A percentile compares a stretch with the other conserved stretches of the same genome.
Evolutionary conservation across 140 eudicot genomes (phyloP).

Genomic region (Erigeron philadelphicus): DNA sequence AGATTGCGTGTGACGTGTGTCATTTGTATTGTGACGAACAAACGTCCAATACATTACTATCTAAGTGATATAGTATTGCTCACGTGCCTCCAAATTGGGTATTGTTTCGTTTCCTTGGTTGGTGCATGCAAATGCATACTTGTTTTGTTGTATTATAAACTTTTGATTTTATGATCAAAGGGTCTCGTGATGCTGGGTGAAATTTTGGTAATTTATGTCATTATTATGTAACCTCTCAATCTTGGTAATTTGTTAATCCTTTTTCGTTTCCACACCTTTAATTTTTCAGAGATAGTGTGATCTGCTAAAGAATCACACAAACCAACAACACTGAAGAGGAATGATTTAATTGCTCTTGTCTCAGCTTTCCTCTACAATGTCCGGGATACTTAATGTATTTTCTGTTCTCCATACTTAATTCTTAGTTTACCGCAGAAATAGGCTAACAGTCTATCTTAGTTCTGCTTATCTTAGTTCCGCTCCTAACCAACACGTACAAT

Average conservation of each 20-base stretch:
- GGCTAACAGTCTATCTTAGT: not conserved
- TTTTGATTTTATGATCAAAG: not conserved
- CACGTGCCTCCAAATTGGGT: constrained; percentile 1
- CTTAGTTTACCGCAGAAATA: constrained; percentile 14
- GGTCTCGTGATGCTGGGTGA: constrained; percentile 2
- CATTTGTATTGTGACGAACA: constrained; percentile 13
- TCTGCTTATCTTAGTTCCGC: constrained; percentile 1
- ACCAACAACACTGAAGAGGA: constrained; percentile 24
- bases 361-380: constrained; percentile 43
- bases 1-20: constrained; percentile 4
- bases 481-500: not conserved
- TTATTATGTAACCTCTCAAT: not conserved
- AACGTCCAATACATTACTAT: constrained; percentile 4
- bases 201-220: constrained; percentile 13
- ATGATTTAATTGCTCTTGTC: constrained; percentile 36
- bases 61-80: constrained; percentile 17
- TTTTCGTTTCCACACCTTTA: constrained; percentile 16
- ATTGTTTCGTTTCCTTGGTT: not conserved
- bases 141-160: not conserved
- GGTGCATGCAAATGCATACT: not conserved
- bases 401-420: constrained; percentile 15
- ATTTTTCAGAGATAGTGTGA: constrained; percentile 23
- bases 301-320: constrained; percentile 13
- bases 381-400: constrained; percentile 59
- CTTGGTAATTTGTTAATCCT: not conserved